Conservation (phyloP, 441 rosid genomes). For the Croton laevigatus region DNA sequence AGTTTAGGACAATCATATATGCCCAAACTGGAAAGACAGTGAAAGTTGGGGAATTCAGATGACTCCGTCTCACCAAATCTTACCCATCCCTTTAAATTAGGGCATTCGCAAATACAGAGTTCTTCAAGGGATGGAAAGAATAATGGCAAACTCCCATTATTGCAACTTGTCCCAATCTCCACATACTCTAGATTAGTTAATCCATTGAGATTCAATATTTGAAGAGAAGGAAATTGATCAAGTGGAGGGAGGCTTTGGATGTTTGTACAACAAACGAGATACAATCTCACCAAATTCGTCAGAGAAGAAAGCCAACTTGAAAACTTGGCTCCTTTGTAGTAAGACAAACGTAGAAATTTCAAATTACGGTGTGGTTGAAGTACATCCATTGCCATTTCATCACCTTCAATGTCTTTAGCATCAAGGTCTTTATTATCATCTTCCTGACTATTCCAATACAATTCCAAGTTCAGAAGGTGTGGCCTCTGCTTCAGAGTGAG, state of each 20-base stretch:
- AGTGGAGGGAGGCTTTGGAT: background rate
- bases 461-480: background rate
- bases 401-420: background rate
- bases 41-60: constrained; percentile 6
- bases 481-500: constrained; percentile 5
- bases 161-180: background rate
- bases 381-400: background rate
- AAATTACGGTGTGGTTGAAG: constrained; percentile 15
- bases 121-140: background rate
- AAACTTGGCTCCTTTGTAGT: constrained; percentile 6
- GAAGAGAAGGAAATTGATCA: constrained; percentile 13
- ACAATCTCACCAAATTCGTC: constrained; percentile 11
- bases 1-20: background rate
- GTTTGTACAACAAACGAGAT: background rate
- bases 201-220: background rate
- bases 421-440: background rate
- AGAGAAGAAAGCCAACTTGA: constrained; percentile 19
- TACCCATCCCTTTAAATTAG: constrained; percentile 15
- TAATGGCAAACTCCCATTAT: background rate
- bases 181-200: constrained; percentile 13
- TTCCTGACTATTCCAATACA: background rate
- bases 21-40: constrained; percentile 12
- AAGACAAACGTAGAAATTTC: background rate
- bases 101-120: background rate
- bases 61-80: background rate